phyloP scores from a whole-genome alignment of 495 filamentous ascomycete genomes.

The Daldinia grandis region DNA sequence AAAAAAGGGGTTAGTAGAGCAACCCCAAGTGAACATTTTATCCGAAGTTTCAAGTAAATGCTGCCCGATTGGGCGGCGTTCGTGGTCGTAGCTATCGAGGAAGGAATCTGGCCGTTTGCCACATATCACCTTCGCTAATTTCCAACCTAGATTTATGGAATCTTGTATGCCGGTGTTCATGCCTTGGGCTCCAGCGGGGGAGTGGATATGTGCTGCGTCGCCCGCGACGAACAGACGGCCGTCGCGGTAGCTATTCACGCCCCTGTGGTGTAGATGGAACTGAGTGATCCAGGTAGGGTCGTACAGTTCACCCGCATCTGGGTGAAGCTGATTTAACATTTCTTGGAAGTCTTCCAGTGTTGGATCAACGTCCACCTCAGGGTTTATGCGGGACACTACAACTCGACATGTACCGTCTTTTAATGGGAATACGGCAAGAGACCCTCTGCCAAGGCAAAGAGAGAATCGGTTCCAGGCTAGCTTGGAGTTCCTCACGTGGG shows the following conservation, averaged over 20 bases:
- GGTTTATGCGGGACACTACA: conserved; percentile 28
- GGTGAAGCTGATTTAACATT: conserved; percentile 27
- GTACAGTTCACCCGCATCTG: conserved; percentile 45
- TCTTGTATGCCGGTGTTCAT: conserved; percentile 70
- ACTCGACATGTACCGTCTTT: conserved; percentile 36
- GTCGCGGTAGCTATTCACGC: conserved; percentile 49
- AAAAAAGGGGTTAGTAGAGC: conserved; percentile 41
- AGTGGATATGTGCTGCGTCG: conserved; percentile 66
- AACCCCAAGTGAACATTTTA: conserved; percentile 48
- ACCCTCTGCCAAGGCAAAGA: conserved; percentile 32
- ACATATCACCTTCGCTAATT: conserved; percentile 50
- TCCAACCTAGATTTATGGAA: conserved; percentile 67
- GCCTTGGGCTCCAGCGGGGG: conserved; percentile 63
- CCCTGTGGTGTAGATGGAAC: conserved; percentile 51
- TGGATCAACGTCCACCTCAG: conserved; percentile 6
- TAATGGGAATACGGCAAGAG: conserved; percentile 36
- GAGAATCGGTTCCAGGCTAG: conserved; percentile 33
- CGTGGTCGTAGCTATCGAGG: conserved; percentile 49
- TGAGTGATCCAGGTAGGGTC: conserved; percentile 50
- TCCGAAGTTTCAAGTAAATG: conserved; percentile 47
- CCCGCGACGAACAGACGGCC: conserved; percentile 61
- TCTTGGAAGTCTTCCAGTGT: conserved; percentile 30
- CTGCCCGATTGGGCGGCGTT: conserved; percentile 49
- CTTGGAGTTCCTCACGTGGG: conserved; percentile 28
- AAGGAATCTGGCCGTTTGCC: conserved; percentile 34